Conservation (phyloP, 345 rosid genomes). For the Aethionema arabicum region DNA sequence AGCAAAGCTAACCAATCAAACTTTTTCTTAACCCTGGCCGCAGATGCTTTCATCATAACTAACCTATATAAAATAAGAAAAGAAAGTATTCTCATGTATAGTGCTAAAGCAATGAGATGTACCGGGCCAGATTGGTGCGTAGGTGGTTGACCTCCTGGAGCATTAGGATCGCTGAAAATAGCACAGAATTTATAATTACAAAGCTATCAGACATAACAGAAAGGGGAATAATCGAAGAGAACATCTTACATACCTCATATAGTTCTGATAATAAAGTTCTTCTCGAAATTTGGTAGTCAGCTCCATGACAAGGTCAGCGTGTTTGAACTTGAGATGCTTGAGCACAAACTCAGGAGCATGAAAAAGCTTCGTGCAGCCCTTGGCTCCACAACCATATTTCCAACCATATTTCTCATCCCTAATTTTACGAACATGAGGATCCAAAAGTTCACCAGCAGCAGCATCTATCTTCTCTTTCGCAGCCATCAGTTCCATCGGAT, state of each 20-base stretch:
- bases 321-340: constrained; percentile 98
- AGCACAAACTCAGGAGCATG: constrained; percentile 99
- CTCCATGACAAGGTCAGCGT: constrained; percentile 76
- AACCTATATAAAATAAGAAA: too few species aligned
- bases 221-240: constrained; percentile 23
- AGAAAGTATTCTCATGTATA: too few species aligned
- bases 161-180: constrained; percentile 78
- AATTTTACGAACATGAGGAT: constrained; percentile 94
- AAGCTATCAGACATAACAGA: constrained; percentile 10
- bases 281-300: constrained; percentile 88
- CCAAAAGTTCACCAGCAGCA: constrained; percentile 70
- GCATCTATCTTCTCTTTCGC: constrained; percentile 94
- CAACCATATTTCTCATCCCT: constrained; percentile 99
- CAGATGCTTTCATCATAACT: too few species aligned
- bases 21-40: too few species aligned
- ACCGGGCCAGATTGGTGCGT: constrained; percentile 79
- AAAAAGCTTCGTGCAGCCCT: constrained; percentile 99
- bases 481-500: constrained; percentile 91
- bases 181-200: not conserved
- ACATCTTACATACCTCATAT: constrained; percentile 72
- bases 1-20: not conserved
- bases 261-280: constrained; percentile 91
- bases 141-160: constrained; percentile 94
- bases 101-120: constrained; percentile 17
- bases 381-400: constrained; percentile 99